A percentile compares a stretch with the other conserved stretches of the same genome.
These are phyloP conservation scores for Microascus cirrosus DNA, from an alignment of 2,329 filamentous ascomycete genomes.

Conservation along the genomic window DNA sequence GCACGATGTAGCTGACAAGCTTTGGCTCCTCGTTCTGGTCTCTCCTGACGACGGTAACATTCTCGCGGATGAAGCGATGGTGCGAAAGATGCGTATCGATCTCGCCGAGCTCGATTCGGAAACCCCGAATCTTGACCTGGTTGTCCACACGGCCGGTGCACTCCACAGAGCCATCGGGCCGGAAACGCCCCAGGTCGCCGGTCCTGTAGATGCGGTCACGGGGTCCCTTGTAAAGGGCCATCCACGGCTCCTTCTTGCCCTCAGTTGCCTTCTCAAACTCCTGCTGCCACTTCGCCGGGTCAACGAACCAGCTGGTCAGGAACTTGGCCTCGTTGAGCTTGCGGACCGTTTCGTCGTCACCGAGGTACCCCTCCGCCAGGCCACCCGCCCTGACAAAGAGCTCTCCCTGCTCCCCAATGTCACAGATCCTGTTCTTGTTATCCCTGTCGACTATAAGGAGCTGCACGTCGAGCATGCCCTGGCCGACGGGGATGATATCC, in stretches of 20 bases:
- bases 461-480: conserved; percentile 83
- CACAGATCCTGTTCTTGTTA: conserved; percentile 57
- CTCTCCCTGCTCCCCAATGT: conserved; percentile 73
- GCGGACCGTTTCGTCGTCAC: conserved; percentile 41
- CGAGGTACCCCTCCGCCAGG: conserved; percentile 71
- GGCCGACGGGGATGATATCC: conserved; percentile 73
- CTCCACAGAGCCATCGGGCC: conserved; percentile 59
- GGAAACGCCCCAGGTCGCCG: conserved; percentile 74
- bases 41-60: conserved; percentile 73
- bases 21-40: conserved; percentile 78
- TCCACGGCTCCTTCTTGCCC: conserved; percentile 54
- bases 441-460: conserved; percentile 70
- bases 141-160: conserved; percentile 73
- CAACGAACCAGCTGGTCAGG: conserved; percentile 75
- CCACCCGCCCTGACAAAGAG: conserved; percentile 75
- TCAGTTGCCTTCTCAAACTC: conserved; percentile 27
- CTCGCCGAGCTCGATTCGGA: conserved; percentile 88
- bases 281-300: conserved; percentile 59
- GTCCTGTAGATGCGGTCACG: conserved; percentile 79
- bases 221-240: conserved; percentile 66
- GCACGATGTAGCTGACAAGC: conserved; percentile 83
- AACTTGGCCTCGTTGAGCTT: conserved; percentile 64
- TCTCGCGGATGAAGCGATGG: conserved; percentile 68
- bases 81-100: conserved; percentile 76
- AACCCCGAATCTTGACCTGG: conserved; percentile 93